phyloP scores from a whole-genome alignment of 352 stramenopile genomes.

The Pythium brassicae region DNA sequence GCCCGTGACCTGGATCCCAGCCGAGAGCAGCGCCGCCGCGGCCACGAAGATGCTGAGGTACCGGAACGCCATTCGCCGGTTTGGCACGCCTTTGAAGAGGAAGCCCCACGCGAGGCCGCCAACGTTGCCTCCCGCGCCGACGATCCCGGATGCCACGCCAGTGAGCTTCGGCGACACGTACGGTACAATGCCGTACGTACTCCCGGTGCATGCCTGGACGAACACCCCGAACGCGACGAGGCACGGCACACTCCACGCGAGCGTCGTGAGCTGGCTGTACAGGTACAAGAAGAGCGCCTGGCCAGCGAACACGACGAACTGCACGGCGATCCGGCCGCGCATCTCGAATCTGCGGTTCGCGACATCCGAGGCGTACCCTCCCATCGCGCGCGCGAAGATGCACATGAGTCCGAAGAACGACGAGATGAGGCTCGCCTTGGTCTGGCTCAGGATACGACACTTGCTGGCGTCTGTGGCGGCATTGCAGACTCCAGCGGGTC shows the following conservation, averaged over 20 bases:
- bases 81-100: constrained; percentile 30
- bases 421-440: constrained; percentile 69
- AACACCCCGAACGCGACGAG: constrained; percentile 88
- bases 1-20: constrained; percentile 35
- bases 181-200: constrained; percentile 55
- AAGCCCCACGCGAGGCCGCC: constrained; percentile 18
- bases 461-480: constrained; percentile 14
- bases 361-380: constrained; percentile 81
- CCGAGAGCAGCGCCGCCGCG: constrained; percentile 28
- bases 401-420: constrained; percentile 94
- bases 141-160: constrained; percentile 32
- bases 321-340: constrained; percentile 76
- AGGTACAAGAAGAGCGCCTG: constrained; percentile 81
- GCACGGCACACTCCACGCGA: constrained; percentile 43
- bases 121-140: constrained; percentile 38
- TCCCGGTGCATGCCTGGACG: constrained; percentile 65
- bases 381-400: constrained; percentile 87
- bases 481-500: constrained; percentile 32
- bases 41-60: constrained; percentile 32
- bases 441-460: constrained; percentile 35
- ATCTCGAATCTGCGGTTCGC: constrained; percentile 76
- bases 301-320: constrained; percentile 63
- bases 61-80: constrained; percentile 19
- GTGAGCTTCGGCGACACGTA: constrained; percentile 43
- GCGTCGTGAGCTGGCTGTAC: constrained; percentile 59